These are phyloP conservation scores for Phytophthora ohioensis DNA, from an alignment of 352 stramenopile species.

Conservation along the genomic window DNA sequence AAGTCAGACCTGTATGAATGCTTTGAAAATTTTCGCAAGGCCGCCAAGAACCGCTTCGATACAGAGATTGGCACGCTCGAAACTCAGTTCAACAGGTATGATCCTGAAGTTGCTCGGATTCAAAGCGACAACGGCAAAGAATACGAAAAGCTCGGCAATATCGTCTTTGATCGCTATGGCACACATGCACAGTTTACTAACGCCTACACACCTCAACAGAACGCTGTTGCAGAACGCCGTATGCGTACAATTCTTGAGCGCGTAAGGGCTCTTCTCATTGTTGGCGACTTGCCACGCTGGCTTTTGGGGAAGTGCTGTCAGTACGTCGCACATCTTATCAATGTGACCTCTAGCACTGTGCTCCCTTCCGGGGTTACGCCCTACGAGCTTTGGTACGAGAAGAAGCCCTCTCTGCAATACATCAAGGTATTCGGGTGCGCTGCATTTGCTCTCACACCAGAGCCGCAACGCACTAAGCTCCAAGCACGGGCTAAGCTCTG, in stretches of 20 bases:
- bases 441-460: too few relatives aligned
- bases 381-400: too few relatives aligned
- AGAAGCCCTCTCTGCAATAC: too few relatives aligned
- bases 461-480: too few relatives aligned
- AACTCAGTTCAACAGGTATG: constrained; percentile 4
- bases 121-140: constrained; percentile 5
- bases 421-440: too few relatives aligned
- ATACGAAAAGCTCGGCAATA: constrained; percentile 9
- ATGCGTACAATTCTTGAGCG: constrained; percentile 31
- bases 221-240: constrained; percentile 14
- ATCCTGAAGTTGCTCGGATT: background rate
- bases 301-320: too few relatives aligned
- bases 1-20: constrained; percentile 4
- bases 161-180: constrained; percentile 13
- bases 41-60: background rate
- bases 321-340: constrained; percentile 2
- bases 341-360: background rate
- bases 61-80: background rate
- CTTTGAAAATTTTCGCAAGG: background rate
- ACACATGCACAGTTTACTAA: constrained; percentile 30
- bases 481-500: too few relatives aligned
- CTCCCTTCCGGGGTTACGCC: background rate
- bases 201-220: constrained; percentile 19
- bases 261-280: constrained; percentile 14
- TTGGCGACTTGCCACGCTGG: background rate